phyloP scores from a whole-genome alignment of 306 rosid genomes.

The Cicer judaicum region DNA sequence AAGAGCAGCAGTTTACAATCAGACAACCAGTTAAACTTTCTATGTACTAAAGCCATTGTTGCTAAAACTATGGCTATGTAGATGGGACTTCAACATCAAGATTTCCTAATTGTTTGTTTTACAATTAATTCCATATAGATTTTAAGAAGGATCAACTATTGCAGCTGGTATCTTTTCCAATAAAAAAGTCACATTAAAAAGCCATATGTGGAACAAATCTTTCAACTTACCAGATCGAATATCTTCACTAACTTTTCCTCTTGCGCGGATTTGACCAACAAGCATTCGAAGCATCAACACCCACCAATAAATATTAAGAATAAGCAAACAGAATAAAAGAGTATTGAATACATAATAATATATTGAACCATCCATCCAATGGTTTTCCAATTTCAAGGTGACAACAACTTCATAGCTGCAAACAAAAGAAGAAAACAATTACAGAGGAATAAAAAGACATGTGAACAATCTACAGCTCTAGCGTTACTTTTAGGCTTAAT shows the following conservation, averaged over 20 bases:
- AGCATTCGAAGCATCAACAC: slow-evolving; percentile 92
- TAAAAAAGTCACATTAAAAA: slow-evolving; percentile 6
- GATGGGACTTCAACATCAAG: neutral
- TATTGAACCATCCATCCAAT: slow-evolving; percentile 66
- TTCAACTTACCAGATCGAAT: slow-evolving; percentile 89
- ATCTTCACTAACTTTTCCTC: slow-evolving; percentile 86
- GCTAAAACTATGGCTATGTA: slow-evolving; percentile 20
- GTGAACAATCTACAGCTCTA: neutral
- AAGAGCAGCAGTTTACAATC: slow-evolving; percentile 12
- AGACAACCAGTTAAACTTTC: slow-evolving; percentile 24
- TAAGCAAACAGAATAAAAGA: slow-evolving; percentile 80
- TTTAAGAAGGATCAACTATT: slow-evolving; percentile 6
- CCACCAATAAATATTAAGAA: slow-evolving; percentile 93
- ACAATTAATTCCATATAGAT: neutral
- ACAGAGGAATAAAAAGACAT: slow-evolving; percentile 10
- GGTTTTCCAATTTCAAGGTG: slow-evolving; percentile 63
- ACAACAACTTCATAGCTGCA: slow-evolving; percentile 81
- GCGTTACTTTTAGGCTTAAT: neutral
- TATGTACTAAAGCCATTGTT: neutral
- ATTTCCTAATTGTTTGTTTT: neutral
- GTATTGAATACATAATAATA: slow-evolving; percentile 82
- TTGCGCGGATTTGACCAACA: slow-evolving; percentile 80
- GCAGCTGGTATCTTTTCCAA: neutral
- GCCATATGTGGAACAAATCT: slow-evolving; percentile 17
- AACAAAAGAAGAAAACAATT: slow-evolving; percentile 31